Base-by-base conservation (phyloP, 306 rosid genomes). In the Sicyos edulis region DNA sequence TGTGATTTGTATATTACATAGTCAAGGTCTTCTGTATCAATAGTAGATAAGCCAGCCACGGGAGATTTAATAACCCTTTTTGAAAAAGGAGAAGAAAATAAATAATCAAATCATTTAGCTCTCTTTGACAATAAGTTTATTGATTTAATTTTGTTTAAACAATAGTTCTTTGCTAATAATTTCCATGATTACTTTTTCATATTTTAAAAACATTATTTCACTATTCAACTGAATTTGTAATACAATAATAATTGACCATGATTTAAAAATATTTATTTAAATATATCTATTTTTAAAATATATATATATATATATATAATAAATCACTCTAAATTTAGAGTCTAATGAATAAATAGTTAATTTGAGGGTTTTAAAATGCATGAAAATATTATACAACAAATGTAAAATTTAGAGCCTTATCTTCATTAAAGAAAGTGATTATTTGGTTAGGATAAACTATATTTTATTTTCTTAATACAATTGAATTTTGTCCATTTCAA, bases 131-230 rank as follows among this genome's bases (percentile, higher is more conserved):
- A 62, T 62, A 62, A 34, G 0, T 37, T 60, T 29, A 1, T 60
- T 60, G 2, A 12, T 58, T 55, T 20, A 9, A 16, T n/a, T 53
- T 20, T 56, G 21, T 56, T 14, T 8, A 5, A 32, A 32, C 6
- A 15, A 15, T 61, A 32, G 47, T 32, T 61, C 16, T 32, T 61
- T 62, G 15, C 47, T 29, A 15, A 2, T 61, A 6, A 26, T 32
- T 32, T 61, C 15, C 37, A 10, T 34, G 69, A 37, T 37, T 63
- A 63, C 69, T 63, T 63, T 63, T 63, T 34, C 50, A 5, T 62
- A 32, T 37, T 62, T 15, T 62, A 34, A 16, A 62, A 34, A 60
- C 7, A 61, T 60, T 14, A 32, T 62, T 16, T 16, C 24, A 63
- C n/a, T 9, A 63, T 17, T 63, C 50, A 63, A 34, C 50, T 10